A percentile compares a stretch with the other conserved stretches of the same genome.
Conservation (phyloP, 805 yeast species). For the Nakazawaea wickerhamii region DNA sequence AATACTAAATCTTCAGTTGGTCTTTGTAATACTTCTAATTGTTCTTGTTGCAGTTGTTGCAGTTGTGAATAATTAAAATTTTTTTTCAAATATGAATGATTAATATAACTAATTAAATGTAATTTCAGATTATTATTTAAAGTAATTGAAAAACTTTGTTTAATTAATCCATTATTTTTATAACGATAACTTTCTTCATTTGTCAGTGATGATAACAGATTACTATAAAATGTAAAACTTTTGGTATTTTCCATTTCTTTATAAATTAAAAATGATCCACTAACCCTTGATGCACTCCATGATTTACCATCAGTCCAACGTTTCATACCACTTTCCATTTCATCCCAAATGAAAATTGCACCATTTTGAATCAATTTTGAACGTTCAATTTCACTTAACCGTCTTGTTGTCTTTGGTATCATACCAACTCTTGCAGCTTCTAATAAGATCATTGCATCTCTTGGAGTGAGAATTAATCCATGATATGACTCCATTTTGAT, state of each 20-base stretch:
- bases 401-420: constrained; percentile 52
- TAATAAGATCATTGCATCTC: constrained; percentile 58
- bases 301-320: constrained; percentile 76
- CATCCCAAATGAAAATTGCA: constrained; percentile 68
- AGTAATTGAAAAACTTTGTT: constrained; percentile 57
- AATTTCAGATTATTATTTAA: constrained; percentile 47
- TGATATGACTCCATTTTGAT: constrained; percentile 49
- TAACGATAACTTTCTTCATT: constrained; percentile 30
- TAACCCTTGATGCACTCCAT: constrained; percentile 71
- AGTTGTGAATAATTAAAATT: constrained; percentile 21
- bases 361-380: constrained; percentile 45
- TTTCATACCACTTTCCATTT: constrained; percentile 62
- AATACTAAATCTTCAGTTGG: constrained; percentile 43
- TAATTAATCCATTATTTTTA: constrained; percentile 51
- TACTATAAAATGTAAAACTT: constrained; percentile 5
- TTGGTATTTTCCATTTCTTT: constrained; percentile 48
- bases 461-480: constrained; percentile 51
- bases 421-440: constrained; percentile 58
- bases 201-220: constrained; percentile 1
- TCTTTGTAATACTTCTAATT: constrained; percentile 20
- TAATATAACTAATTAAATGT: constrained; percentile 56
- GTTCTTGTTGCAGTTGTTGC: constrained; percentile 18
- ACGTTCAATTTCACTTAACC: constrained; percentile 55
- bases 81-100: constrained; percentile 13
- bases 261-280: constrained; percentile 57